phyloP scores from a whole-genome alignment of 202 grass and related monocot species.

The Tripidium arundinaceum region DNA sequence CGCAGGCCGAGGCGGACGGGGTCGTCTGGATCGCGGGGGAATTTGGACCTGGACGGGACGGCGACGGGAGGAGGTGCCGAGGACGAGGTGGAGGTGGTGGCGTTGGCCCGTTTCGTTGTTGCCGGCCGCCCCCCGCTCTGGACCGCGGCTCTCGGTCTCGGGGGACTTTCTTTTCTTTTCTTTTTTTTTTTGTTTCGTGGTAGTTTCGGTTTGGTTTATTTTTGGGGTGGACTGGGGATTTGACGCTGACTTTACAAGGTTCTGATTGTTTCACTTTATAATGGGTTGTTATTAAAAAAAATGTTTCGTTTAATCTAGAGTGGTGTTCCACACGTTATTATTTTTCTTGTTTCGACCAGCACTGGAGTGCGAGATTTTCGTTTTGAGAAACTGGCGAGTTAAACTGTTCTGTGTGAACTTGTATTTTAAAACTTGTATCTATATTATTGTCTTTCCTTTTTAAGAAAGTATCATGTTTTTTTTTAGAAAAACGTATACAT shows the following conservation, averaged over 20 bases:
- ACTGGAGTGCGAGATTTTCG: neutral
- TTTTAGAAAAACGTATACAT: too few relatives aligned
- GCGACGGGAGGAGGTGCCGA: too few relatives aligned
- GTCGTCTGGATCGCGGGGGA: too few relatives aligned
- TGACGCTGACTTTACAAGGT: slow-evolving; percentile 28
- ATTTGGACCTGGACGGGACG: too few relatives aligned
- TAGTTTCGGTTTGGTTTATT: neutral
- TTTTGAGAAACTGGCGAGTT: neutral
- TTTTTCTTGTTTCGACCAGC: neutral
- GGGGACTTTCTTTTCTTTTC: too few relatives aligned
- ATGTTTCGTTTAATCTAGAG: neutral
- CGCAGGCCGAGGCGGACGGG: too few relatives aligned
- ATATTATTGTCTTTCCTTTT: too few relatives aligned
- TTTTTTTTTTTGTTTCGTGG: neutral
- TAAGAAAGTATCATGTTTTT: too few relatives aligned
- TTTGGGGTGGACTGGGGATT: neutral
- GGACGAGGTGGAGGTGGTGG: neutral
- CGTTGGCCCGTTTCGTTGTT: slow-evolving; percentile 5
- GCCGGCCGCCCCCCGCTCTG: slow-evolving; percentile 35
- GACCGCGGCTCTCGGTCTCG: slow-evolving; percentile 18
- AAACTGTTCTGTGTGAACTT: neutral
- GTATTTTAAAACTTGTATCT: neutral
- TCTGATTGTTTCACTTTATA: neutral
- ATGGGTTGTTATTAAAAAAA: too few relatives aligned
- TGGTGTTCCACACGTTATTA: neutral